Evolutionary conservation across 192 early-diverging fungal species (phyloP), one percentile per base, ranked within the genome.

Genomic region (Coemansia pectinata): DNA sequence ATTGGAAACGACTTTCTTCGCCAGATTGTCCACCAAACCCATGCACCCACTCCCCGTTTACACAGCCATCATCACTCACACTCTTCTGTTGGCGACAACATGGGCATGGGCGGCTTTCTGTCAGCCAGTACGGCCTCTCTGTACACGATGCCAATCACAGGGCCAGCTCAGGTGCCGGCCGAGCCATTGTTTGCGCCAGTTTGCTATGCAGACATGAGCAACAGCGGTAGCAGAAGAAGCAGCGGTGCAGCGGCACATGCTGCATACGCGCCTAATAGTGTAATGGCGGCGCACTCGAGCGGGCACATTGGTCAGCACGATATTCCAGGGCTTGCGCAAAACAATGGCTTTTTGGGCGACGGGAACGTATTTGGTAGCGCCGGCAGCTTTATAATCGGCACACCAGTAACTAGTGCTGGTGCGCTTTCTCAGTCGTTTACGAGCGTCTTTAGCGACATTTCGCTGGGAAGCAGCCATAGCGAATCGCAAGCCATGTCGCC

Each of bases 111-210:
- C 29, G 55, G 31, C 17, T n/a, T 58, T 2, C 29, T 58, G 27
- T 11, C 34, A 10, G 21, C 36, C 21, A 40, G 38, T 40, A 23
- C 9, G 19, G 9, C 63, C 31, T 40, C 31, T 31, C 41, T 66
- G 21, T 75, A 69, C 41, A 52, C 69, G 36, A 69, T 70, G 65
- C 69, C 67, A 36, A 69, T 76, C 67, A 75, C 69, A 61, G 71
- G 71, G 45, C 63, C 74, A 55, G 47, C 61, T n/a, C 70, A 62
- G 21, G 19, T 59, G 58, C 66, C 69, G 27, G 74, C 48, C 23
- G 79, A 72, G 64, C 65, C 71, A 63, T 65, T 81, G 70, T 81
- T 70, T 71, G 58, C 58, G 48, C 47, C 69, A 25, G 52, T 58
- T 36, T 50, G 41, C 10, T 76, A 81, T 75, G 66, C 73, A 66